Percentiles rank a stretch among this genome's conserved stretches.
phyloP scores from a whole-genome alignment of 805 yeast genomes.

The Brettanomyces anomalus region DNA sequence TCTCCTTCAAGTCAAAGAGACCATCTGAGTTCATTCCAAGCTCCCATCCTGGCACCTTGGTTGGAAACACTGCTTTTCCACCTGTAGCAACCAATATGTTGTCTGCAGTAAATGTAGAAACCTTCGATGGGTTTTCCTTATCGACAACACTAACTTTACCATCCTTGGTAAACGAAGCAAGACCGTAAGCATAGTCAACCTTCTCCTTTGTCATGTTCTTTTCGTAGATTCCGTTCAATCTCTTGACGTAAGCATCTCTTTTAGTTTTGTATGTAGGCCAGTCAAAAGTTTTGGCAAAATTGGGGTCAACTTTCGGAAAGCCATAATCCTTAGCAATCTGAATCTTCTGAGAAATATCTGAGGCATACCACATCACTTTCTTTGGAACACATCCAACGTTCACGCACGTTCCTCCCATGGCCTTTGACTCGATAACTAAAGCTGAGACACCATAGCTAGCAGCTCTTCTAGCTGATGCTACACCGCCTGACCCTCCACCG shows the following conservation, averaged over 20 bases:
- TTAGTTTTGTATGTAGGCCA: conserved; percentile 78
- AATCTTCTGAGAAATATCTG: conserved; percentile 74
- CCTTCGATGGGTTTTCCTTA: conserved; percentile 47
- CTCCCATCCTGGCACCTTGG: conserved; percentile 68
- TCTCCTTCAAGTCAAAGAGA: conserved; percentile 69
- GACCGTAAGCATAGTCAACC: conserved; percentile 80
- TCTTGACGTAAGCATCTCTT: conserved; percentile 83
- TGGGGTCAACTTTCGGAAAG: conserved; percentile 47
- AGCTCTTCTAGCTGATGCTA: conserved; percentile 96
- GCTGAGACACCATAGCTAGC: conserved; percentile 90
- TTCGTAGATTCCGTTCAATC: conserved; percentile 91
- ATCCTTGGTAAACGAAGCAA: conserved; percentile 64
- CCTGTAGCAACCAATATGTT: conserved; percentile 88
- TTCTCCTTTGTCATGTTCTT: conserved; percentile 81
- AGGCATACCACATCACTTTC: conserved; percentile 98
- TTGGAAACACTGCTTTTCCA: conserved; percentile 72
- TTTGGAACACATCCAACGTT: conserved; percentile 99
- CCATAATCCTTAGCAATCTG: conserved; percentile 79
- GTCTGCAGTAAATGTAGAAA: conserved; percentile 58
- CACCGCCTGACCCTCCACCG: conserved; percentile 99
- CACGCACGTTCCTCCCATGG: conserved; percentile 96
- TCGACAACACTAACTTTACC: conserved; percentile 74
- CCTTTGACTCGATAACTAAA: conserved; percentile 68
- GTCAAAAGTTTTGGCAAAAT: conserved; percentile 55
- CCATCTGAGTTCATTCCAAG: conserved; percentile 85